Evolutionary conservation across 1,284 basidiomycete genomes (phyloP), one percentile per base, ranked within the genome.

Genomic region (Moesziomyces sp.): DNA sequence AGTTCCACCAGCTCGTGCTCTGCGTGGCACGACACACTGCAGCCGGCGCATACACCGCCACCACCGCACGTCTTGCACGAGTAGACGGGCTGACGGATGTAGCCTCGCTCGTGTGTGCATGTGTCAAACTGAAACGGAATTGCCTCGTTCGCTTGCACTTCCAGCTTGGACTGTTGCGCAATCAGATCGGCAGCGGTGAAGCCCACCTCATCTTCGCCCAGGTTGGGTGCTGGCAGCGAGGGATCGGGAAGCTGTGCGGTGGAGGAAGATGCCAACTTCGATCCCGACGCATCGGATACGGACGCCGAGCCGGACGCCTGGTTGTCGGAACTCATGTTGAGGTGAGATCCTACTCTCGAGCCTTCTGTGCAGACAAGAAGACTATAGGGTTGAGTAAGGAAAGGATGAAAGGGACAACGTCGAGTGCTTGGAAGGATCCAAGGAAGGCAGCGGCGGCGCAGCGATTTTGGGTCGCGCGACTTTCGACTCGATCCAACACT

Each of bases 1-100:
- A 84, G 78, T 53, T 84, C 82, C 5, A 84, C 77, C 23, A 84
- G 76, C n/a, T 84, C 78, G 46, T 84, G 82, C 3, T 80, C 80
- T 19, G 76, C 79, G 62, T 86, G 85, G 52, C 85, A 86, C 3
- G 81, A 75, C 14, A 86, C 76, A 34, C 82, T 83, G 68, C 85
- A 86, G 2, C 77, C 83, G 0, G 82, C 81, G 57, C 85, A 86
- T n/a, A 86, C 83, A 8, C 84, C 85, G n/a, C 78, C 76, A 14
- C 83, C 65, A 23, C 83, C 80, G 26, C 82, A 84, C 5, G 78
- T 81, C 50, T 69, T 66, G 64, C 82, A 86, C 21, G 83, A 79
- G 47, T 77, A 86, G 23, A 85, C 68, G 2, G 84, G 82, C 59
- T 86, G 85, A 19, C 83, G 79, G 57, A 85, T 78, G 64, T 82